phyloP scores from a whole-genome alignment of 164 flowering plant genomes.

The Magnolia officinalis region DNA sequence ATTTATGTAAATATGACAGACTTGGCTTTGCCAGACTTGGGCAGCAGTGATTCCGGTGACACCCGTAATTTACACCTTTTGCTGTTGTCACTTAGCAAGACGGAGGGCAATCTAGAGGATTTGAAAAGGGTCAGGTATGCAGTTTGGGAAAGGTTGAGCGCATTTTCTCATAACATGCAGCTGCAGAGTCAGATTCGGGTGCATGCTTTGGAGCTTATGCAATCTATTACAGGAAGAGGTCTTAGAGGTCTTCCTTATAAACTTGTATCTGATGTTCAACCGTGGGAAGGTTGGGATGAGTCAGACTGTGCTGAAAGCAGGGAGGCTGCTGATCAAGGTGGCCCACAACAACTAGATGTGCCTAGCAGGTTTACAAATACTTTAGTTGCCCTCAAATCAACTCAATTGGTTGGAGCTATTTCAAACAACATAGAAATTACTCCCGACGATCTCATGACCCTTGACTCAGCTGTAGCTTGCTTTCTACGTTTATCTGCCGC shows the following conservation, averaged over 20 bases:
- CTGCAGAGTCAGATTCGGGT: slow-evolving; percentile 68
- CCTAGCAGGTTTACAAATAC: slow-evolving; percentile 60
- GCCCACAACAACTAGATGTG: slow-evolving; percentile 33
- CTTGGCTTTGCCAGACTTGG: slow-evolving; percentile 47
- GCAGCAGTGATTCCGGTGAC: slow-evolving; percentile 26
- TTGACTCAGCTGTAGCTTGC: slow-evolving; percentile 66
- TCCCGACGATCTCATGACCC: slow-evolving; percentile 56
- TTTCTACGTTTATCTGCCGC: slow-evolving; percentile 49
- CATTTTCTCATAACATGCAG: slow-evolving; percentile 64
- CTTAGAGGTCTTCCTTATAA: slow-evolving; percentile 38
- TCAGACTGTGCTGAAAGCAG: slow-evolving; percentile 21
- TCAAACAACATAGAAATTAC: slow-evolving; percentile 59
- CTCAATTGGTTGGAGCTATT: slow-evolving; percentile 60
- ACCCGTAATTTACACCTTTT: slow-evolving; percentile 39
- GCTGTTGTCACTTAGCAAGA: slow-evolving; percentile 61
- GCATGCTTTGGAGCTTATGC: slow-evolving; percentile 73
- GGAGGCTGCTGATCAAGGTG: slow-evolving; percentile 28
- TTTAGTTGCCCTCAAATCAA: slow-evolving; percentile 79
- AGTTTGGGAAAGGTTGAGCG: slow-evolving; percentile 66
- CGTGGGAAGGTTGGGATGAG: slow-evolving; percentile 92
- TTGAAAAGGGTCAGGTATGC: slow-evolving; percentile 54
- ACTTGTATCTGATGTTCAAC: slow-evolving; percentile 38
- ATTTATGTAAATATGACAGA: slow-evolving; percentile 60
- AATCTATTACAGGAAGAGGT: slow-evolving; percentile 51
- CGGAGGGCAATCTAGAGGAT: slow-evolving; percentile 58